Percentiles rank a stretch among this genome's conserved stretches.
Evolutionary conservation across 805 yeast species (phyloP).

Genomic region (baker's yeast (Saccharomyces cerevisiae)): DNA sequence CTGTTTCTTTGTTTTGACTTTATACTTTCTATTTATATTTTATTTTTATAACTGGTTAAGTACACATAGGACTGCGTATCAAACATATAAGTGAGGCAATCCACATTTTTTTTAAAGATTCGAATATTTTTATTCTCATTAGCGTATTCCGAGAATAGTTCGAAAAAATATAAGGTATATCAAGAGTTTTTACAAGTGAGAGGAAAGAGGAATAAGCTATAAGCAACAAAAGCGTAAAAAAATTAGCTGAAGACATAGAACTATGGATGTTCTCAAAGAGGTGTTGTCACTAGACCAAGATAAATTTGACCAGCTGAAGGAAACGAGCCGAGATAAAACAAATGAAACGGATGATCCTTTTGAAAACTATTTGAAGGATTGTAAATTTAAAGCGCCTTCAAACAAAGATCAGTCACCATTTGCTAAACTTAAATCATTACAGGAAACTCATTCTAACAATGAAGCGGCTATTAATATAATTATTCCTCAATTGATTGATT

Average conservation of each 20-base stretch:
- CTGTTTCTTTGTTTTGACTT: neutral
- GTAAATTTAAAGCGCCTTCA: neutral
- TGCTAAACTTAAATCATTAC: constrained; percentile 11
- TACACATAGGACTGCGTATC: neutral
- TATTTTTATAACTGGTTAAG: neutral
- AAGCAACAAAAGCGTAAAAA: neutral
- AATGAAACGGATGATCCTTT: neutral
- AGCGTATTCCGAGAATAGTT: neutral
- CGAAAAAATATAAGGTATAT: neutral
- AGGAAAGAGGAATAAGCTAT: neutral
- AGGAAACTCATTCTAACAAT: constrained; percentile 13
- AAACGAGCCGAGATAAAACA: neutral
- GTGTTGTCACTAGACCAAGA: neutral
- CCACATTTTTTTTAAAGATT: neutral
- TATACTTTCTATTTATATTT: neutral
- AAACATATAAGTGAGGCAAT: neutral
- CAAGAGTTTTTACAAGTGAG: neutral
- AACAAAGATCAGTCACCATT: neutral
- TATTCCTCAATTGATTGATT: constrained; percentile 42
- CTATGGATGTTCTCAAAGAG: neutral
- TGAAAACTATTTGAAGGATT: neutral
- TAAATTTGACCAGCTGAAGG: neutral
- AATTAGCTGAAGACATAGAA: neutral
- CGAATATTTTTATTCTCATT: neutral
- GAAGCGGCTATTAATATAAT: constrained; percentile 20